Evolutionary conservation across 495 filamentous ascomycete species (phyloP), one percentile per base, ranked within the genome.

Genomic region (Talaromyces proteolyticus): DNA sequence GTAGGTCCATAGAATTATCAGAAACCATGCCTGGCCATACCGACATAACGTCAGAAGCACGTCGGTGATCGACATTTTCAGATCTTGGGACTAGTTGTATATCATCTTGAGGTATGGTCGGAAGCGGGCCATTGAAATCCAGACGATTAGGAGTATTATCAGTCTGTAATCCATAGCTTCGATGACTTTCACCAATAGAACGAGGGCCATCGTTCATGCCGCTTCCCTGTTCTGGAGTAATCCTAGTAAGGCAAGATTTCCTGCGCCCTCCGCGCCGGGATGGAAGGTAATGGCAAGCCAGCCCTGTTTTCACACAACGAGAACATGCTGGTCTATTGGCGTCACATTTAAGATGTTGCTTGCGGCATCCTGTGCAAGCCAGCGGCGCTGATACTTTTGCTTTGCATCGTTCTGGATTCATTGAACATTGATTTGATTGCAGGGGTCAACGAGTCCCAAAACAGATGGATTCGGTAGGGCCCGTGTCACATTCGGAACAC

Each of bases 341-440:
- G 17, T 73, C 67, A 41, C 69, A 73, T 57, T 71, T 71, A 16
- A 73, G 53, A 53, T 73, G 69, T 21, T 73, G 67, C 44, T 69
- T 69, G 16, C 69, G 60, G 57, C 69, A 73, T 43, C 68, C 67
- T 2, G 64, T 69, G 39, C 69, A 73, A n/a, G 69, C 69, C 7
- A 73, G 55, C 4, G 68, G 45, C 6, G 29, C 29, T 34, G 29
- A 34, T 8, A 14, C 29, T 34, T 34, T 34, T 8, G 29, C 29
- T 34, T 34, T 34, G 29, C 2, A 8, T 34, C 29, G 29, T 14
- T 8, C 29, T 14, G 29, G 14, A 34, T 34, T 34, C 29, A 34
- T 34, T 34, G 29, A 34, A 34, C 29, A 34, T 34, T 4, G 29
- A 4, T 34, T 34, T 34, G 29, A 34, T 34, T 34, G n/a, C n/a